Evolutionary conservation across 73 alveolate genomes (phyloP).

Genomic region (Tetrahymena borealis): DNA sequence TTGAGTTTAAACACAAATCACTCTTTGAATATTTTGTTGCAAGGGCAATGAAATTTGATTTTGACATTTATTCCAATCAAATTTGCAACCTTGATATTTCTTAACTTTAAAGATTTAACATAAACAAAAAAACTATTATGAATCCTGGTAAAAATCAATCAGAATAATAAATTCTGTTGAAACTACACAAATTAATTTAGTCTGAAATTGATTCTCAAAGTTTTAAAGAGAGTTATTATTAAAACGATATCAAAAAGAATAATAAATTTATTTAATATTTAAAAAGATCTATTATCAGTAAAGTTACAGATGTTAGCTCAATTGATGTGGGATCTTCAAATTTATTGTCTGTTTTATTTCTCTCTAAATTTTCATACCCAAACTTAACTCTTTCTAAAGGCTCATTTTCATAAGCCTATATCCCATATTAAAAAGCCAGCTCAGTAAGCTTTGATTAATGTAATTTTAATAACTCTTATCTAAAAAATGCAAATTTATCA

Average conservation of each 20-base stretch:
- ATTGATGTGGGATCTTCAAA: too few relatives aligned
- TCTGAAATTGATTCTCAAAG: not conserved
- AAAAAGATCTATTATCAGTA: too few relatives aligned
- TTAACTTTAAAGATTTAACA: not conserved
- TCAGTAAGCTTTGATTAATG: too few relatives aligned
- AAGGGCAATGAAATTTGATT: not conserved
- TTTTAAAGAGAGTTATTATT: not conserved
- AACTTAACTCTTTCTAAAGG: too few relatives aligned
- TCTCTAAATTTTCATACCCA: too few relatives aligned
- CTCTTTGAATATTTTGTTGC: not conserved
- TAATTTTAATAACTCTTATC: not conserved
- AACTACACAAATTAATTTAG: not conserved
- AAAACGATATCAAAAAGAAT: not conserved
- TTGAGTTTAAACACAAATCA: not conserved
- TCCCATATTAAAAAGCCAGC: too few relatives aligned
- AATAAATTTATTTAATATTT: not conserved
- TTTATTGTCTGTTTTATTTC: too few relatives aligned
- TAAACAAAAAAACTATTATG: not conserved
- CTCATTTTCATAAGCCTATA: too few relatives aligned
- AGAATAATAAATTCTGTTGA: not conserved
- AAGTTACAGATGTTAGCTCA: too few relatives aligned
- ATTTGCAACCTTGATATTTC: not conserved
- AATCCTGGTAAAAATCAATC: not conserved
- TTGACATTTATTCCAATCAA: not conserved
- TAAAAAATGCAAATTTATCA: not conserved